Evolutionary conservation across 1,139 yeast genomes (phyloP).

Genomic region (Geotrichum phurueaensis): DNA sequence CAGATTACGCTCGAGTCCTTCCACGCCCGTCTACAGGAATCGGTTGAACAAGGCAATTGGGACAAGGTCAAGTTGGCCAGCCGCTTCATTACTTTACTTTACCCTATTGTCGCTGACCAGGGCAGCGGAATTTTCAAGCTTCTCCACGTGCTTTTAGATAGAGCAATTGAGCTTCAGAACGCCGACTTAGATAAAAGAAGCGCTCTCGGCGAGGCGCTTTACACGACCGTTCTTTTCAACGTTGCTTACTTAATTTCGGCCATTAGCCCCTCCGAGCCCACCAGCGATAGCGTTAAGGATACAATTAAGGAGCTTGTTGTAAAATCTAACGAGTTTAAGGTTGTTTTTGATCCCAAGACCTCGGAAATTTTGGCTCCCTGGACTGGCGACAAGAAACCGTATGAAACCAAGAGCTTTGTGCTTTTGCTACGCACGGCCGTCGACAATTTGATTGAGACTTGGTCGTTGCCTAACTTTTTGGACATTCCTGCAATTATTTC

Average conservation of each 20-base stretch:
- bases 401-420: constrained; percentile 48
- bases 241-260: constrained; percentile 49
- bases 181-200: constrained; percentile 16
- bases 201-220: constrained; percentile 64
- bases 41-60: constrained; percentile 50
- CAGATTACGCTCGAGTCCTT: constrained; percentile 63
- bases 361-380: constrained; percentile 39
- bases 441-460: constrained; percentile 18
- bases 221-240: constrained; percentile 55
- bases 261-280: constrained; percentile 5
- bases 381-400: constrained; percentile 45
- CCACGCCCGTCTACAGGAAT: constrained; percentile 54
- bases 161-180: constrained; percentile 54
- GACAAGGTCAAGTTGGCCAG: constrained; percentile 63
- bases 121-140: constrained; percentile 42
- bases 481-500: constrained; percentile 13
- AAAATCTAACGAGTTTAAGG: constrained; percentile 21
- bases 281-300: constrained; percentile 11
- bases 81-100: constrained; percentile 61
- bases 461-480: constrained; percentile 8
- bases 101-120: constrained; percentile 52
- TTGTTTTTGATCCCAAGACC: constrained; percentile 14
- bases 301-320: constrained; percentile 19
- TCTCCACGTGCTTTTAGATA: constrained; percentile 49
- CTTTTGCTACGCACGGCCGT: constrained; percentile 49